Base-by-base conservation (phyloP, 169 alveolate genomes). In the Plasmodium falciparum region DNA sequence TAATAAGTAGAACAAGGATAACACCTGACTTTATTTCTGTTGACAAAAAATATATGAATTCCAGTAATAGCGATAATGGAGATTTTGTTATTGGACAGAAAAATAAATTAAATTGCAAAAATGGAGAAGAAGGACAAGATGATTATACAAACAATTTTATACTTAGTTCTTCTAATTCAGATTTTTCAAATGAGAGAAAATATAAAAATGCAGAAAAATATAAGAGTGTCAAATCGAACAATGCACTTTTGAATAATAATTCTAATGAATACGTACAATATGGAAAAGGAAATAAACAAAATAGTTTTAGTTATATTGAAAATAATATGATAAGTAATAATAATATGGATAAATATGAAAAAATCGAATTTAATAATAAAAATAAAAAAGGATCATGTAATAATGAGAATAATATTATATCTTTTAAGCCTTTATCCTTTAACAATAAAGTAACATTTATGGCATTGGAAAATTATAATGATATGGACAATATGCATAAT, bases 11-110 rank as follows among this genome's bases (percentile, higher is more conserved):
- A 24, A 45, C 47, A n/a, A 80, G 90, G 15, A 17, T 80, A n/a
- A 80, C 90, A 43, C 90, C 90, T 20, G 90, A 80, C 58, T 80
- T 80, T 80, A 3, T 66, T 45, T n/a, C 75, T 17, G 72, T 67
- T 2, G 61, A 66, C 2, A 43, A 15, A 39, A 66, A 50, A 54
- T 58, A 33, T 11, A 24, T 49, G 50, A 65, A 78, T 47, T 66
- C 78, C n/a, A 74, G 74, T 24, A 56, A 13, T 75, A 67, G 56
- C 43, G 74, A 29, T 8, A 24, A 29, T 26, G 74, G 45, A 11
- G 33, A 52, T 58, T 26, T 45, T 39, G 7, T 20, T 5, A 5
- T 59, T 20, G 74, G 22, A 33, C 39, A 24, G 8, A 33, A 33
- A 8, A 33, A 33, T 33, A 33, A 33, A 33, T 33, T 33, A 33